Base-by-base conservation (phyloP, 169 alveolate genomes). In the Plasmodium sp. region DNA sequence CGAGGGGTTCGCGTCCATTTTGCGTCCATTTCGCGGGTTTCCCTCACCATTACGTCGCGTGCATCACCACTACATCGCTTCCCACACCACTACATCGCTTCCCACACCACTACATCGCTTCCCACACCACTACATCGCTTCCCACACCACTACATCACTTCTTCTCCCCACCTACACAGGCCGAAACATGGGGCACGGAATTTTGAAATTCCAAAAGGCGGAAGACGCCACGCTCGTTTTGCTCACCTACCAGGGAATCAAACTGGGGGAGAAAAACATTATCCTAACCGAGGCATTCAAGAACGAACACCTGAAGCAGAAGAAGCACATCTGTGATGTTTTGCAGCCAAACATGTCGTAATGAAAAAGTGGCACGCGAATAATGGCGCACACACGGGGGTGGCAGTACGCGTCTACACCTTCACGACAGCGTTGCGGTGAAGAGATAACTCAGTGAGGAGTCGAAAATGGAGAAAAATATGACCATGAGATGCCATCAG, bases 181-280 rank as follows among this genome's bases (percentile, higher is more conserved):
- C 16, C 90, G 97, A 79, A 96, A 96, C 71, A 56, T 93, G 85
- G 97, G 97, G 34, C 96, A 93, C 79, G 97, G 97, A 16, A 85
- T 93, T 80, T 86, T 96, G 41, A 93, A 80, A 83, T 96, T 96
- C 88, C 93, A 96, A 62, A 96, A 96, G 72, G 96, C 97, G 18
- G 96, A 93, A 56, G 96, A 95, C 83, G 97, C 97, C 54, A 96
- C 97, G 2, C 84, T 96, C 22, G 92, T 96, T 34, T 81, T 96
- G 74, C 82, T 96, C 56, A 81, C 93, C 74, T 94, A 94, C 48
- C 96, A 96, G 67, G 97, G 97, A 45, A 94, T 96, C 14, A 86
- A 95, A 27, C 84, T 96, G 31, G 97, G 97, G 33, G 92, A 95
- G 41, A 93, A 95, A 71, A 96, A 93, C 36, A 95, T 96, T 18